Conservation (phyloP, 2,329 filamentous ascomycete species). For the Nemania sp. region DNA sequence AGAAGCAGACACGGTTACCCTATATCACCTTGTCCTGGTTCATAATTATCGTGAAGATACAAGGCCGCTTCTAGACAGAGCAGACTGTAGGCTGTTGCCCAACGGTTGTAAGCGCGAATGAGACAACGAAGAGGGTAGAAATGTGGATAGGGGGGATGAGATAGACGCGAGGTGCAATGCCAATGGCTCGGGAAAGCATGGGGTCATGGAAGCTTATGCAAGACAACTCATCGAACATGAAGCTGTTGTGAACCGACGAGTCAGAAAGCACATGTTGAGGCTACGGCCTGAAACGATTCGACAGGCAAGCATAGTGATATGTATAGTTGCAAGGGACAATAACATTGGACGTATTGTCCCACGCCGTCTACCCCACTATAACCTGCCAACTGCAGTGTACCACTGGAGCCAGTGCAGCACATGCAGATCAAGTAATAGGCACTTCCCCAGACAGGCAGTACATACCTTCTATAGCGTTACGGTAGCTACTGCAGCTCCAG, state of each 20-base stretch:
- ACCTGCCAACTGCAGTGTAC: background rate
- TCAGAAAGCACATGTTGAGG: slow-evolving; percentile 27
- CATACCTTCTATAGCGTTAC: background rate
- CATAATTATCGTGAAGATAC: background rate
- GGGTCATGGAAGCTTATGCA: slow-evolving; percentile 32
- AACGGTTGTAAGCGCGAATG: slow-evolving; percentile 34
- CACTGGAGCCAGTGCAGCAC: background rate
- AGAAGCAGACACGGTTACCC: slow-evolving; percentile 4
- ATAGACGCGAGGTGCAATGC: slow-evolving; percentile 28
- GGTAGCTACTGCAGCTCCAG: background rate
- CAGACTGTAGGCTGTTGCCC: slow-evolving; percentile 18
- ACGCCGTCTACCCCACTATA: slow-evolving; percentile 7
- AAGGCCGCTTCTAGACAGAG: slow-evolving; percentile 6
- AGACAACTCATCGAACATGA: slow-evolving; percentile 37
- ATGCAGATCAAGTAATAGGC: background rate
- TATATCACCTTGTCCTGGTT: slow-evolving; percentile 5
- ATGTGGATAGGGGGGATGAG: slow-evolving; percentile 30
- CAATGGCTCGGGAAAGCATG: slow-evolving; percentile 30
- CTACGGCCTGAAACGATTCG: slow-evolving; percentile 29
- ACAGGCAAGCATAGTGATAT: slow-evolving; percentile 6
- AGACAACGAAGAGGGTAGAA: slow-evolving; percentile 28
- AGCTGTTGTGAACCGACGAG: slow-evolving; percentile 22
- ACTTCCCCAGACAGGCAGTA: slow-evolving; percentile 13
- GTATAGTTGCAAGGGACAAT: background rate
- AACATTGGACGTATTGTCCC: too few relatives aligned